These are phyloP conservation scores for Pseudogymnoascus sp. DNA, from an alignment of 2,329 filamentous ascomycete species.

Conservation along the genomic window DNA sequence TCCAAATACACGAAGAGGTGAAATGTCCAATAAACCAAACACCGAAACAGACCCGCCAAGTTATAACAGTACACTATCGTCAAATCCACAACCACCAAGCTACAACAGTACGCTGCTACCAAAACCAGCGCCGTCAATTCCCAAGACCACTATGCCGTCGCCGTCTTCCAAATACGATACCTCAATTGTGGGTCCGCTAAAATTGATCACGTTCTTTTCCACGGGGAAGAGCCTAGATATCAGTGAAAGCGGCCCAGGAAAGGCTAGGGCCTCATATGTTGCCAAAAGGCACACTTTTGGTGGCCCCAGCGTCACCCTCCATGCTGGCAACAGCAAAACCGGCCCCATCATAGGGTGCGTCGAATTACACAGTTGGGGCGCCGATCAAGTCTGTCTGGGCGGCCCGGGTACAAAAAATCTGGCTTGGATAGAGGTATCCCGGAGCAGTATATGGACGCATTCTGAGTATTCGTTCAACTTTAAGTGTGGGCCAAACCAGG, in stretches of 20 bases:
- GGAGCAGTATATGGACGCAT: not conserved
- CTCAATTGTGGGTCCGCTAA: not conserved
- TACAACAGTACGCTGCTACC: too few relatives aligned
- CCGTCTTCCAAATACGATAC: slow-evolving; percentile 3
- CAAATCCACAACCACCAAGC: too few relatives aligned
- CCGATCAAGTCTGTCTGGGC: not conserved
- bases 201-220: not conserved
- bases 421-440: not conserved
- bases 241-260: not conserved
- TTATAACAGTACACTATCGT: too few relatives aligned
- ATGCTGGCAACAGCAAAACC: not conserved
- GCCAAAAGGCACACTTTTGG: not conserved
- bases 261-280: not conserved
- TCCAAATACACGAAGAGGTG: not conserved
- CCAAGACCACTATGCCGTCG: not conserved
- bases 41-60: not conserved
- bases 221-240: not conserved
- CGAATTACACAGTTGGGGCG: not conserved
- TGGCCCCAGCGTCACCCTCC: not conserved
- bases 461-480: not conserved
- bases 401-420: not conserved
- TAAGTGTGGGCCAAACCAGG: not conserved
- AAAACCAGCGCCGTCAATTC: not conserved
- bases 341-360: not conserved
- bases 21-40: not conserved